Percentiles rank a stretch among this genome's conserved stretches.
Conservation (phyloP, 23 red algal species). For the Gracilaria domingensis region DNA sequence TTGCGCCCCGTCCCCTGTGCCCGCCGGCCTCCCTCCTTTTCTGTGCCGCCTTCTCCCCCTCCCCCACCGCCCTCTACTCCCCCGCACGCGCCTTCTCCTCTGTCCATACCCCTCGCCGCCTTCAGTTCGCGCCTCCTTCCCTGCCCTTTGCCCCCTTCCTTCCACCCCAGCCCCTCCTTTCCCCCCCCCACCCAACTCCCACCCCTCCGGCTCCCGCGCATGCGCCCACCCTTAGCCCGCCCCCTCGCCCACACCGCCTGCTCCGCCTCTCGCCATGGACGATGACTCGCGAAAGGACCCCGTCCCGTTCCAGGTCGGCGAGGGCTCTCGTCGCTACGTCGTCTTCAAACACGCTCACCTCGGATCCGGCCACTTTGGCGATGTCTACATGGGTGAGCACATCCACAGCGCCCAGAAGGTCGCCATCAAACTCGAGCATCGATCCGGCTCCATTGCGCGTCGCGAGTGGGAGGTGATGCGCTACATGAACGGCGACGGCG, state of each 20-base stretch:
- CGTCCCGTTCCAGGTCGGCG: conserved; percentile 76
- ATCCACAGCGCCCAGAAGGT: conserved; percentile 77
- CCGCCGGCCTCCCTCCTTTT: too few species aligned
- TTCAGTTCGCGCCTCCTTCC: too few species aligned
- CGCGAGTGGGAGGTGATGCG: conserved; percentile 98
- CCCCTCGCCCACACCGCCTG: not conserved
- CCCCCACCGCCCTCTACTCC: too few species aligned
- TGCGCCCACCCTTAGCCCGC: too few species aligned
- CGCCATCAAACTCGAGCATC: conserved; percentile 99
- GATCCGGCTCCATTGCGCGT: conserved; percentile 91
- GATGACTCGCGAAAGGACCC: conserved; percentile 86
- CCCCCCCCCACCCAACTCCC: too few species aligned
- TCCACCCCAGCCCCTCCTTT: too few species aligned
- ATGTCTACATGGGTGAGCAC: conserved; percentile 93
- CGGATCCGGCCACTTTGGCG: conserved; percentile 97
- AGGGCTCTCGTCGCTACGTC: conserved; percentile 64
- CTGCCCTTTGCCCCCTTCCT: too few species aligned
- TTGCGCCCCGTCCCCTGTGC: too few species aligned
- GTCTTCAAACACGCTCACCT: conserved; percentile 82
- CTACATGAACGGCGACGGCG: conserved; percentile 86
- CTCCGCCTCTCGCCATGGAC: conserved; percentile 33
- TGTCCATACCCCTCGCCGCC: too few species aligned
- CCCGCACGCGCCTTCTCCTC: too few species aligned
- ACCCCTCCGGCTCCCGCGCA: too few species aligned
- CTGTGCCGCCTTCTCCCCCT: too few species aligned